Conservation (phyloP, 176 grass and related monocot genomes). For the Aegilops tauschii region DNA sequence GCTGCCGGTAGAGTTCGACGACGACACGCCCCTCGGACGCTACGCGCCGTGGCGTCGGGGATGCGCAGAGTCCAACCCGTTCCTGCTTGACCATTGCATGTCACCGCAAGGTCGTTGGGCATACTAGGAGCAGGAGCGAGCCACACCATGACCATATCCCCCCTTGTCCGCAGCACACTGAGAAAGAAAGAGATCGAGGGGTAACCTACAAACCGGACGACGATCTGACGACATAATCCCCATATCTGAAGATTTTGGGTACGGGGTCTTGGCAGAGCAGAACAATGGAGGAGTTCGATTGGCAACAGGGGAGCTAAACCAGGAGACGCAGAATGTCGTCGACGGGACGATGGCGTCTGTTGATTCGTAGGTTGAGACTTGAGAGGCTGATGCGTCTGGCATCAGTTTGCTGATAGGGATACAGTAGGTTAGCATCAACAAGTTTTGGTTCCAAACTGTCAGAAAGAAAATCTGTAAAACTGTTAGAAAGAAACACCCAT, state of each 20-base stretch:
- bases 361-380: not conserved
- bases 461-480: not conserved
- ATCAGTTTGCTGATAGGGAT: not conserved
- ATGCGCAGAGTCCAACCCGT: slow-evolving; percentile 23
- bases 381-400: not conserved
- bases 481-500: not conserved
- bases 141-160: not conserved
- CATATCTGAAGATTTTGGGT: too few species aligned
- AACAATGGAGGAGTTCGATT: too few species aligned
- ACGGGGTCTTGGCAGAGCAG: too few species aligned
- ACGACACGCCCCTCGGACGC: not conserved
- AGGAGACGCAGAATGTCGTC: too few species aligned
- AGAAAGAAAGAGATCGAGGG: too few species aligned
- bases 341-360: not conserved
- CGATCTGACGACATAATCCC: too few species aligned
- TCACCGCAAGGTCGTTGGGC: slow-evolving; percentile 7
- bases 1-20: slow-evolving; percentile 9
- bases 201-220: too few species aligned
- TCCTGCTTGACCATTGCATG: slow-evolving; percentile 7
- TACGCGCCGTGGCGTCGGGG: slow-evolving; percentile 9
- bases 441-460: not conserved
- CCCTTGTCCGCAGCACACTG: not conserved
- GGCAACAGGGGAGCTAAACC: too few species aligned
- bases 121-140: not conserved
- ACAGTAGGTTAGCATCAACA: not conserved